Conservation (phyloP, 2,329 filamentous ascomycete genomes). For the Calonectria montana region DNA sequence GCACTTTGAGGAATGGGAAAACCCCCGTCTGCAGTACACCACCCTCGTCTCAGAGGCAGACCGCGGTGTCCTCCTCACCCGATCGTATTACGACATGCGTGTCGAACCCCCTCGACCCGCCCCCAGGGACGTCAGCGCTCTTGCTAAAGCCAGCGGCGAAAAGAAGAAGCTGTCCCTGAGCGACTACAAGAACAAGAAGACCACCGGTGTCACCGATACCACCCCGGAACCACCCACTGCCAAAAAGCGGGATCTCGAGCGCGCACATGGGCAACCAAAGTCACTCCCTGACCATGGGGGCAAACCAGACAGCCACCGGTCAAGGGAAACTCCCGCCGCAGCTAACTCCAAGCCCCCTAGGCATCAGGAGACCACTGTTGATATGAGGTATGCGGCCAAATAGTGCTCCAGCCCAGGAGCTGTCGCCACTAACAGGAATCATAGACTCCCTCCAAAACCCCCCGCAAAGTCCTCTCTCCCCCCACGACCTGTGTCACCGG, state of each 20-base stretch:
- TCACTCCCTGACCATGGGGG: constrained; percentile 32
- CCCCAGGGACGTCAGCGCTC: constrained; percentile 51
- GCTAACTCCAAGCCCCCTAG: constrained; percentile 47
- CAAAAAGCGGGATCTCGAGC: constrained; percentile 48
- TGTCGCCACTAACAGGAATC: constrained; percentile 28
- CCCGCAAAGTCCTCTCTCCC: constrained; percentile 46
- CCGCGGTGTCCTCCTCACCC: constrained; percentile 67
- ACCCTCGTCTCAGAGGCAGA: constrained; percentile 69
- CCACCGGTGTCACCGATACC: constrained; percentile 49
- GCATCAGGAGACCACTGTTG: constrained; percentile 42
- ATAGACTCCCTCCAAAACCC: constrained; percentile 52
- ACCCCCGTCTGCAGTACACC: constrained; percentile 65
- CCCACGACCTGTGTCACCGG: constrained; percentile 54
- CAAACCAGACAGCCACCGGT: constrained; percentile 39
- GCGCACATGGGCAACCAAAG: constrained; percentile 40
- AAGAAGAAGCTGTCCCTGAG: constrained; percentile 69
- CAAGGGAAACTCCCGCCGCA: constrained; percentile 37
- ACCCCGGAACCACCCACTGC: constrained; percentile 49
- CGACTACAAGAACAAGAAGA: constrained; percentile 69
- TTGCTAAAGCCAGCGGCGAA: constrained; percentile 55
- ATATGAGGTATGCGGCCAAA: constrained; percentile 44
- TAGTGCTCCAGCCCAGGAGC: not conserved
- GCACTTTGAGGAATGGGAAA: constrained; percentile 61
- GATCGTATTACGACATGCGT: constrained; percentile 68
- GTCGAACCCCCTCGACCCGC: constrained; percentile 59